phyloP scores from a whole-genome alignment of 2,329 filamentous ascomycete genomes.

The Colletotrichum somersetense region DNA sequence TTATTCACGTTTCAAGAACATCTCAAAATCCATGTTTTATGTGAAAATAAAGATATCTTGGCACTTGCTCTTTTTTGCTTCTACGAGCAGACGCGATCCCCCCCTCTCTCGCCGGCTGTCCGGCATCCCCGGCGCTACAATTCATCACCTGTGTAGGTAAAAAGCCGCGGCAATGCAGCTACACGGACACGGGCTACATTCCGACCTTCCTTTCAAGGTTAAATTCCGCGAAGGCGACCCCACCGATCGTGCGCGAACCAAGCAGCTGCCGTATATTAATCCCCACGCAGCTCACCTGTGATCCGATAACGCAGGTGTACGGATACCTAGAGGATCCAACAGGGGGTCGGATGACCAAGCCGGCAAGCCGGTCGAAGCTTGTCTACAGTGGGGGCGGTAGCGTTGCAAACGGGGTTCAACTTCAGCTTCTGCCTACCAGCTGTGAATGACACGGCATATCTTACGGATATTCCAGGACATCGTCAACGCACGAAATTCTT shows the following conservation, averaged over 20 bases:
- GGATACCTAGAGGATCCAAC: not conserved
- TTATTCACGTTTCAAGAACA: not conserved
- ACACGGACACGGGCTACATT: not conserved
- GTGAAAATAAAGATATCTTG: not conserved
- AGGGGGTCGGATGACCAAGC: not conserved
- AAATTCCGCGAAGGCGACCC: not conserved
- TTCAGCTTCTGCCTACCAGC: no score
- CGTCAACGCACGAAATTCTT: not conserved
- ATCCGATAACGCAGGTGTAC: not conserved
- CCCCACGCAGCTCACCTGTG: not conserved
- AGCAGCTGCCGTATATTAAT: not conserved
- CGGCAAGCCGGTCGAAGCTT: slow-evolving; percentile 1
- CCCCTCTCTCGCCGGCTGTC: not conserved
- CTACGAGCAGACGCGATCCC: no score
- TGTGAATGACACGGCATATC: not conserved
- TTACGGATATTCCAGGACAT: not conserved
- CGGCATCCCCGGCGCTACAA: not conserved
- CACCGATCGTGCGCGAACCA: not conserved
- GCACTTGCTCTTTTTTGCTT: not conserved
- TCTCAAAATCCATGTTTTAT: not conserved
- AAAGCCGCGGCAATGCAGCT: not conserved
- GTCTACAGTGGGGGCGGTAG: not conserved
- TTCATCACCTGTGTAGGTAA: no score
- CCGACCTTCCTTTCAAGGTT: slow-evolving; percentile 7
- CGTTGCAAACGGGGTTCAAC: not conserved